A percentile compares a stretch with the other conserved stretches of the same genome.
phyloP scores from a whole-genome alignment of 2,329 filamentous ascomycete genomes.

The Chaetomium sp. region DNA sequence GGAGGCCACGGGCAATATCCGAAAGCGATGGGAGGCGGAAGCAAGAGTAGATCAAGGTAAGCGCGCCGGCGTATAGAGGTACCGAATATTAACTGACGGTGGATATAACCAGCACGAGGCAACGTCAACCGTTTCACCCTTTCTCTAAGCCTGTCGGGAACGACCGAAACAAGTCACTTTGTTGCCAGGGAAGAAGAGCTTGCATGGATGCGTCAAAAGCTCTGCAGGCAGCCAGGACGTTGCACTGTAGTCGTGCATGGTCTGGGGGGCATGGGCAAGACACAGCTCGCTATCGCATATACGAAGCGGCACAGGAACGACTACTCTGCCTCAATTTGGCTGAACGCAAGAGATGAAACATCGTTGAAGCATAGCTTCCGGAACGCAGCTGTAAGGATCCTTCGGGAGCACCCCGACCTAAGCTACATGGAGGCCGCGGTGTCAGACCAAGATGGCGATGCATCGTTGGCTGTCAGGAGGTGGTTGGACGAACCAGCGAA shows the following conservation, averaged over 20 bases:
- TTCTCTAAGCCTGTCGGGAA: neutral
- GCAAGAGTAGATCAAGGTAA: neutral
- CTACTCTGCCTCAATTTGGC: neutral
- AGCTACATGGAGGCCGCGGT: neutral
- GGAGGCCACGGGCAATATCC: neutral
- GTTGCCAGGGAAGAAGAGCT: slow-evolving; percentile 9
- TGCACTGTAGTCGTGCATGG: slow-evolving; percentile 5
- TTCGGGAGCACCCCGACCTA: neutral
- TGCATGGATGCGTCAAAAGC: slow-evolving; percentile 1
- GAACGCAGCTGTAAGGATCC: neutral
- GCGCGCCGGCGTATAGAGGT: no score
- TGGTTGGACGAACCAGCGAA: neutral
- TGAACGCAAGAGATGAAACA: neutral
- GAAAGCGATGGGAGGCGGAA: neutral
- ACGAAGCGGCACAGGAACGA: neutral
- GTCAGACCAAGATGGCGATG: neutral
- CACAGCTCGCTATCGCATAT: slow-evolving; percentile 4
- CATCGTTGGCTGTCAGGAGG: neutral
- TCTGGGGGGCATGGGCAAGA: slow-evolving; percentile 7
- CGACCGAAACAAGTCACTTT: neutral
- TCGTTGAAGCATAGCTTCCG: neutral
- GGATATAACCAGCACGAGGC: neutral
- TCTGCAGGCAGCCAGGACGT: slow-evolving; percentile 1
- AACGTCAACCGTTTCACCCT: neutral
- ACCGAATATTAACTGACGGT: neutral